These are phyloP conservation scores for Penstemon eatonii DNA, from an alignment of 257 asterid species.

Conservation along the genomic window DNA sequence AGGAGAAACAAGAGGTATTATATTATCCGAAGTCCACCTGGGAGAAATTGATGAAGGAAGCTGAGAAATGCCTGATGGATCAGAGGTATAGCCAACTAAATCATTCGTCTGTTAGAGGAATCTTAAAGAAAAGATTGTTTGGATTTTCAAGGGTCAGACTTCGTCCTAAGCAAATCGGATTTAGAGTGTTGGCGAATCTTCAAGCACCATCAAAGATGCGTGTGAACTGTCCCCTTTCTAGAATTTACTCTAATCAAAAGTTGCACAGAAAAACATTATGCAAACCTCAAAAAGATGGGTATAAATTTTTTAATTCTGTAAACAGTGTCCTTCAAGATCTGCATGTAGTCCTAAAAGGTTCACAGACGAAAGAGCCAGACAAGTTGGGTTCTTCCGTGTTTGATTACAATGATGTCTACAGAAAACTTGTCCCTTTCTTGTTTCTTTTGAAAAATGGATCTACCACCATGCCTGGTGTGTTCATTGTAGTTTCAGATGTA, in stretches of 20 bases:
- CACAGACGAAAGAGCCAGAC: slow-evolving; percentile 51
- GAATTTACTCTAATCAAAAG: slow-evolving; percentile 24
- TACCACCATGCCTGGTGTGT: slow-evolving; percentile 46
- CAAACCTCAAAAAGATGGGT: slow-evolving; percentile 24
- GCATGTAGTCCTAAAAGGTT: slow-evolving; percentile 66
- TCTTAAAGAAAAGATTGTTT: slow-evolving; percentile 51
- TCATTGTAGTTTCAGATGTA: slow-evolving; percentile 78
- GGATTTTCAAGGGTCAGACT: slow-evolving; percentile 84
- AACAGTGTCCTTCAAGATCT: slow-evolving; percentile 64
- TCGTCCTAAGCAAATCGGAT: slow-evolving; percentile 67
- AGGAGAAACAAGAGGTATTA: slow-evolving; percentile 65
- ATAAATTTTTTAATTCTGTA: slow-evolving; percentile 51
- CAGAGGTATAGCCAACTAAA: slow-evolving; percentile 39
- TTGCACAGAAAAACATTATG: slow-evolving; percentile 23
- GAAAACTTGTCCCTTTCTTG: slow-evolving; percentile 64
- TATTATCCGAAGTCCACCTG: slow-evolving; percentile 66
- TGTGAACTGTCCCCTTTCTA: slow-evolving; percentile 21
- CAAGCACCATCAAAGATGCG: slow-evolving; percentile 72
- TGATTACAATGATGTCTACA: slow-evolving; percentile 76
- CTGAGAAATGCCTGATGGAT: slow-evolving; percentile 40
- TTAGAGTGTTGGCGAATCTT: slow-evolving; percentile 78
- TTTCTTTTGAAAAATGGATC: slow-evolving; percentile 45
- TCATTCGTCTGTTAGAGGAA: slow-evolving; percentile 36
- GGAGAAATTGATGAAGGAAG: slow-evolving; percentile 54
- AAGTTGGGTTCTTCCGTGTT: slow-evolving; percentile 88